A percentile compares a stretch with the other conserved stretches of the same genome.
Conservation (phyloP, 768 basidiomycete species). For the Tulasnella sp. region DNA sequence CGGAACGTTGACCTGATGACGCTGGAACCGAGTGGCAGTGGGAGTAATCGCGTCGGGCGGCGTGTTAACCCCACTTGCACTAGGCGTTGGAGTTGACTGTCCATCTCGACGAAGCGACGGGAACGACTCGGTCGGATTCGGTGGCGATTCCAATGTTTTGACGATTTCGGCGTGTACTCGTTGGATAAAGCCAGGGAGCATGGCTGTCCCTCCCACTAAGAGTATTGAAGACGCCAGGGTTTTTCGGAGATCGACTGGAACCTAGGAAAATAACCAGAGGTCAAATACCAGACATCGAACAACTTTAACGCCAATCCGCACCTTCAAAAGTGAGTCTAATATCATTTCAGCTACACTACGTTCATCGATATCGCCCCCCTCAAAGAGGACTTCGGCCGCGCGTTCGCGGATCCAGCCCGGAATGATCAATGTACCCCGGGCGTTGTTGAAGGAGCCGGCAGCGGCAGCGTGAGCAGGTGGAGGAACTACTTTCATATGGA, state of each 20-base stretch:
- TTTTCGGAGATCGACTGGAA: constrained; percentile 81
- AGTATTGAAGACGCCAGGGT: constrained; percentile 76
- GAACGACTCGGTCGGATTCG: constrained; percentile 19
- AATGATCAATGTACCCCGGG: constrained; percentile 65
- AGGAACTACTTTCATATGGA: constrained; percentile 57
- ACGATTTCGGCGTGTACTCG: constrained; percentile 73
- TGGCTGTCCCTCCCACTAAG: constrained; percentile 77
- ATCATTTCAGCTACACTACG: constrained; percentile 73
- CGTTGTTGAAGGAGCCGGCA: constrained; percentile 38
- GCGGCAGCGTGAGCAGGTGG: constrained; percentile 38
- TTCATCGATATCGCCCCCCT: constrained; percentile 81
- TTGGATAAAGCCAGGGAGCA: constrained; percentile 87
- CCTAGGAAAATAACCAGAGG: constrained; percentile 33
- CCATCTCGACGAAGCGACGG: neutral
- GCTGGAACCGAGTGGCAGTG: neutral
- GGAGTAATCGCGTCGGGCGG: neutral
- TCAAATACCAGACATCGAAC: neutral
- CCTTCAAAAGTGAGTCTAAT: constrained; percentile 70
- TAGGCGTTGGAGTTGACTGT: constrained; percentile 3
- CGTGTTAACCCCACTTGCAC: neutral
- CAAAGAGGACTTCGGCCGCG: constrained; percentile 82
- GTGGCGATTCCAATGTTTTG: constrained; percentile 39
- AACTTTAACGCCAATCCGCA: constrained; percentile 22
- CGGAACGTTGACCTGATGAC: constrained; percentile 8
- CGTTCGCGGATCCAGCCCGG: constrained; percentile 95